These are phyloP conservation scores for Tetrahymena malaccensis DNA, from an alignment of 73 alveolate genomes.

Conservation along the genomic window DNA sequence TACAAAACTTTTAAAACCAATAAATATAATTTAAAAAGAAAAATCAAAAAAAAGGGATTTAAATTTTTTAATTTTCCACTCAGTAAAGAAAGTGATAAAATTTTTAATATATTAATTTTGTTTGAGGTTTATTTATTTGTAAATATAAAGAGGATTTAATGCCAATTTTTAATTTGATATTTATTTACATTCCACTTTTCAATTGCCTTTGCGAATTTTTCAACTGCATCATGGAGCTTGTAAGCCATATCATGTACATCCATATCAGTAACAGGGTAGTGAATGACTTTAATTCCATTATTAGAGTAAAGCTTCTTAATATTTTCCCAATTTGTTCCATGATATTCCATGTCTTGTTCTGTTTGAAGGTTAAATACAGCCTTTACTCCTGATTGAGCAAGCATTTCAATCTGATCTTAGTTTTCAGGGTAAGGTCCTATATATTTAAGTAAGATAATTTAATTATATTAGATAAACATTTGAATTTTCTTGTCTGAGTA, in stretches of 20 bases:
- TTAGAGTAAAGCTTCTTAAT: not conserved
- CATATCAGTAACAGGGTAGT: not conserved
- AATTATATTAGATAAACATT: no score
- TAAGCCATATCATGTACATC: not conserved
- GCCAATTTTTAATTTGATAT: not conserved
- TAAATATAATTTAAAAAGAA: not conserved
- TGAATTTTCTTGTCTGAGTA: no score
- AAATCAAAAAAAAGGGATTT: no score
- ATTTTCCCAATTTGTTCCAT: not conserved
- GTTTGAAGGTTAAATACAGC: not conserved
- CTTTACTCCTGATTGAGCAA: not conserved
- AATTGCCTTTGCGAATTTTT: not conserved
- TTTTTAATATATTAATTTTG: no score
- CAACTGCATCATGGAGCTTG: not conserved
- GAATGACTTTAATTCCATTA: not conserved
- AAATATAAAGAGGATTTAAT: not conserved
- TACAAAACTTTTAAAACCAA: not conserved
- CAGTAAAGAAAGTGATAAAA: not conserved
- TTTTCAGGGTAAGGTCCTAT: not conserved
- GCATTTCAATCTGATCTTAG: not conserved
- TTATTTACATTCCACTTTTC: not conserved
- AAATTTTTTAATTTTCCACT: not conserved
- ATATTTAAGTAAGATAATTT: not conserved
- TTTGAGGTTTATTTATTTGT: no score
- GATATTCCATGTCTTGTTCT: not conserved